Evolutionary conservation across 495 filamentous ascomycete genomes (phyloP).

Genomic region (Bombardia bombarda): DNA sequence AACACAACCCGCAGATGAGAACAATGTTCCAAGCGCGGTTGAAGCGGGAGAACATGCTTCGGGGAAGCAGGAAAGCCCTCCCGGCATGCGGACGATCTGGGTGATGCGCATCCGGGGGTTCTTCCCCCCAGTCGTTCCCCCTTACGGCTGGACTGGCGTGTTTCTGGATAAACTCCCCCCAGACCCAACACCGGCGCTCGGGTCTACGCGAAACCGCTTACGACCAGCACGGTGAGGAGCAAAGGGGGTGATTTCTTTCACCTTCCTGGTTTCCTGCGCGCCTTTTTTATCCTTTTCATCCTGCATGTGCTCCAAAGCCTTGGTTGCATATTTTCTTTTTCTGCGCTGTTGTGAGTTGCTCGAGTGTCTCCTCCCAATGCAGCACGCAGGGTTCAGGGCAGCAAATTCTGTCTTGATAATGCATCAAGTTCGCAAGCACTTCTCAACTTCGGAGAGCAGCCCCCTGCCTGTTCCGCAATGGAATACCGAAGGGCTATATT

Average conservation of each 20-base stretch:
- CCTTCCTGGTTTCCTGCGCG: neutral
- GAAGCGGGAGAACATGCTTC: conserved; percentile 15
- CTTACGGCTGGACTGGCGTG: conserved; percentile 6
- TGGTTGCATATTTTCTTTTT: conserved; percentile 5
- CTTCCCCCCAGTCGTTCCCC: neutral
- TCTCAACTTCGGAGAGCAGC: neutral
- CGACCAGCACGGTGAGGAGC: neutral
- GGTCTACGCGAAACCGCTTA: conserved; percentile 8
- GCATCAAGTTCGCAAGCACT: neutral
- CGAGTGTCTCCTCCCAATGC: conserved; percentile 8
- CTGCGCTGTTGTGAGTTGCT: conserved; percentile 4
- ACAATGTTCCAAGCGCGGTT: conserved; percentile 12
- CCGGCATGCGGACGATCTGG: conserved; percentile 17
- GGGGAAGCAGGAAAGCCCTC: conserved; percentile 13
- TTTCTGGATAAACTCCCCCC: conserved; percentile 14
- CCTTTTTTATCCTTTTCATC: conserved; percentile 4
- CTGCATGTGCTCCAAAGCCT: conserved; percentile 8
- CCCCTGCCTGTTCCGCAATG: neutral
- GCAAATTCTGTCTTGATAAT: conserved; percentile 3
- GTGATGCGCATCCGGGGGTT: conserved; percentile 15
- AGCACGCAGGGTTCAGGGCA: conserved; percentile 13
- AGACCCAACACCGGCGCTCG: conserved; percentile 3
- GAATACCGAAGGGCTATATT: neutral
- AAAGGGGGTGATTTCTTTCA: conserved; percentile 5
- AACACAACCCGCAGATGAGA: conserved; percentile 11